Evolutionary conservation across 176 grass and related monocot genomes (phyloP), one percentile per base, ranked within the genome.

Genomic region (Cocos nucifera): DNA sequence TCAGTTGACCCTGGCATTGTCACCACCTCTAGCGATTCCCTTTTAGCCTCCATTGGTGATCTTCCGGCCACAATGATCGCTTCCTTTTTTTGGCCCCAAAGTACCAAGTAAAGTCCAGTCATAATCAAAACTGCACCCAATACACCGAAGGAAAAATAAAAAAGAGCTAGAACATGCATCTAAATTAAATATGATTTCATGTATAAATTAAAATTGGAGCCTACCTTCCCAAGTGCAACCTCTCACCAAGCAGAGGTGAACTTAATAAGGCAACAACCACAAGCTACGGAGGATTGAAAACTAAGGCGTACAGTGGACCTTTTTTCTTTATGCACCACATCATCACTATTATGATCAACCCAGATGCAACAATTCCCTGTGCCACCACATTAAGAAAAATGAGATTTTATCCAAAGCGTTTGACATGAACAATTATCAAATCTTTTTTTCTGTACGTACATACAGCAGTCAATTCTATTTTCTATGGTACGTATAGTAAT

Each of bases 291-390:
- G 76, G 87, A 60, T 57, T 75, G 73, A 90, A 90, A 63, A 82
- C 65, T 1, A 83, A 78, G 6, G 80, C 64, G 39, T 73, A 90
- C 0, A 90, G 61, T 0, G 79, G 79, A 0, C 87, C 87, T 59
- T 65, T 82, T 67, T 66, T 60, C 51, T 62, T 58, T 48, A 86
- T 67, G 70, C 83, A 90, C 87, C 87, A 90, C 1, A 83, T 63
- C 59, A 83, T 39, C 6, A 90, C 35, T 1, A 76, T 73, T 70
- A 79, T 69, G 3, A 53, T 57, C 0, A 56, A 54, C 16, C 75
- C 75, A 4, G 84, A 82, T 21, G 70, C 64, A 3, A 82, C 7
- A 23, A 82, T 17, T 4, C 70, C 84, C 79, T 79, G 21, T 10
- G 10, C 32, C 32, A 10, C 32, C 7, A 10, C 8, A 39, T 39